Evolutionary conservation across 2,329 filamentous ascomycete genomes (phyloP).

Genomic region (Phoma sp.): DNA sequence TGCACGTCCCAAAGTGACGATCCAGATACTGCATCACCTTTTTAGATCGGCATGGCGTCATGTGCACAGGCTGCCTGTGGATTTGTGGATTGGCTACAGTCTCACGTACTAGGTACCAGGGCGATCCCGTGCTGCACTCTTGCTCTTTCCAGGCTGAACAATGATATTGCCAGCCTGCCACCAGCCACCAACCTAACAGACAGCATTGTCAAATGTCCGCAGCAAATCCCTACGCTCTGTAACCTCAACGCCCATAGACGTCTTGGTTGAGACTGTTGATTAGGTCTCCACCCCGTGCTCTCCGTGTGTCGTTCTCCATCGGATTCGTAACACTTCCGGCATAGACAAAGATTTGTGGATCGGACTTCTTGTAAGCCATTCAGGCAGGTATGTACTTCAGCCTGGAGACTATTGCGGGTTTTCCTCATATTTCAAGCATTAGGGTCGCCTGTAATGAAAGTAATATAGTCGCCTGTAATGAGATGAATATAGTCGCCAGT

Average conservation of each 20-base stretch:
- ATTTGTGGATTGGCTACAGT: background rate
- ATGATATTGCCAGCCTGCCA: background rate
- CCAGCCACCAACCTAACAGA: too few relatives aligned
- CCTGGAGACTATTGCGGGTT: background rate
- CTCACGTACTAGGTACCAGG: background rate
- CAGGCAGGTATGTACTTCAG: background rate
- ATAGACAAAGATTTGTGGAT: background rate
- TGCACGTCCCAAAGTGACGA: background rate
- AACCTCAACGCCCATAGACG: background rate
- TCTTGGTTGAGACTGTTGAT: background rate
- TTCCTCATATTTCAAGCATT: background rate
- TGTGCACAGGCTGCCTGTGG: background rate
- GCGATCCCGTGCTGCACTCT: background rate
- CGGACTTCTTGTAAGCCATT: background rate
- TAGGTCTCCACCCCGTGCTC: background rate
- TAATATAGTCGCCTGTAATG: background rate
- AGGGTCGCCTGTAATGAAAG: background rate
- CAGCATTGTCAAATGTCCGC: too few relatives aligned
- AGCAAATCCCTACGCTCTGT: too few relatives aligned
- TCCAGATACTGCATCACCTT: background rate
- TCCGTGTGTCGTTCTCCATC: background rate
- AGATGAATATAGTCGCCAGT: background rate
- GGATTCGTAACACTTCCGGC: background rate
- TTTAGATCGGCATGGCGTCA: conserved; percentile 2
- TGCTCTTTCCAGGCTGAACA: background rate